phyloP scores from a whole-genome alignment of 1,284 basidiomycete species.

The Schizophyllum commune region DNA sequence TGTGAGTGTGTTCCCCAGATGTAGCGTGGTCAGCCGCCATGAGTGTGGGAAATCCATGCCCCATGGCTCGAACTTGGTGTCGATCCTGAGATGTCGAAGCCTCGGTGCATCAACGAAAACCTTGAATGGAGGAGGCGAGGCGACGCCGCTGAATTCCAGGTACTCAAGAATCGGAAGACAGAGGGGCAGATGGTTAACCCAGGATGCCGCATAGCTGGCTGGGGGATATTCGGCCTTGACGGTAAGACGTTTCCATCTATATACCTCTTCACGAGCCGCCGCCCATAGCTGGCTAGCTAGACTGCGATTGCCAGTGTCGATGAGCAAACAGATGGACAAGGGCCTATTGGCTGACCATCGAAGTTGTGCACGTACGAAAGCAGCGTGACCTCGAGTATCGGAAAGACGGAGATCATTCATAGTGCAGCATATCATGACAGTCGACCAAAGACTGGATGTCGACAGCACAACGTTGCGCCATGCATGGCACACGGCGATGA shows the following conservation, averaged over 20 bases:
- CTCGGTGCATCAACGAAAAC: not conserved
- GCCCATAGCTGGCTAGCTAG: not conserved
- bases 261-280: no score
- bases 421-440: not conserved
- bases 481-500: not conserved
- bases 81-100: not conserved
- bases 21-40: not conserved
- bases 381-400: not conserved
- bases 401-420: not conserved
- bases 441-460: not conserved
- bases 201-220: no score
- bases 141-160: not conserved
- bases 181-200: no score
- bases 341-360: not conserved
- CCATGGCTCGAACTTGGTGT: not conserved
- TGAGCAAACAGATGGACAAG: not conserved
- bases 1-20: not conserved
- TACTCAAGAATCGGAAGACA: not conserved
- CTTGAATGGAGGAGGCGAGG: not conserved
- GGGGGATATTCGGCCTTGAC: no score
- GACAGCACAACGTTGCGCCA: not conserved
- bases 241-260: no score
- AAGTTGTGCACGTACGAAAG: not conserved
- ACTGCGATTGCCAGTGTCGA: not conserved
- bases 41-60: not conserved